Evolutionary conservation across 1,284 basidiomycete genomes (phyloP), one percentile per base, ranked within the genome.

Genomic region (Thecaphora thlaspeos): DNA sequence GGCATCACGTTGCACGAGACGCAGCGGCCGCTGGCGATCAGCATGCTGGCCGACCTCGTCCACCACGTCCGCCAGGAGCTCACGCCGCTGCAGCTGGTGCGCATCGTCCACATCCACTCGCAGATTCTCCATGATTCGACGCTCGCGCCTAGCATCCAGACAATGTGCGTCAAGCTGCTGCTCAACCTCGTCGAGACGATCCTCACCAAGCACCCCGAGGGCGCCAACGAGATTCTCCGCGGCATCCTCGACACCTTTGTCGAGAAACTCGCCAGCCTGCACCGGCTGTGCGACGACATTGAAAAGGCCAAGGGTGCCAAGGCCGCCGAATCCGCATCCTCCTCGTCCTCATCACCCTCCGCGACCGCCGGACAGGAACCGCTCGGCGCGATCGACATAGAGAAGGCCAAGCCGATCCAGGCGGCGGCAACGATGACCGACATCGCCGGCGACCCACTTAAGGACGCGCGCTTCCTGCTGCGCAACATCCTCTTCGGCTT

Each of bases 111-210:
- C 67, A 85, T 91, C 56, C 96, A 91, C 76, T 88, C 90, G 5
- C 87, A 87, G 51, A 86, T 91, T 70, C 84, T 97, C 43, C 94
- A 97, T 79, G 93, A 97, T 74, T 84, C 90, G 2, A 87, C 88
- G 14, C 83, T 94, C 46, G 84, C 86, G 12, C 87, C 85, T 59
- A 87, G 85, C 50, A 86, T 94, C 36, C 92, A 97, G 76, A 90
- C 90, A 15, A 85, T 97, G 80, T 92, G 90, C 64, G 88, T 89
- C 57, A 98, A 97, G 80, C 87, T 96, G 78, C 86, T 97, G 70
- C 89, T 91, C 73, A 91, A 88, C 61, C 83, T 96, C 32, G 84
- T 91, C 47, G 95, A 98, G 62, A 85, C 87, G 41, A 88, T 95
- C 48, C 80, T 88, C 37, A 62, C 61, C 28, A 71, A 69, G 41